Conservation (phyloP, 2,329 filamentous ascomycete species). For the Xylariaceae sp. region DNA sequence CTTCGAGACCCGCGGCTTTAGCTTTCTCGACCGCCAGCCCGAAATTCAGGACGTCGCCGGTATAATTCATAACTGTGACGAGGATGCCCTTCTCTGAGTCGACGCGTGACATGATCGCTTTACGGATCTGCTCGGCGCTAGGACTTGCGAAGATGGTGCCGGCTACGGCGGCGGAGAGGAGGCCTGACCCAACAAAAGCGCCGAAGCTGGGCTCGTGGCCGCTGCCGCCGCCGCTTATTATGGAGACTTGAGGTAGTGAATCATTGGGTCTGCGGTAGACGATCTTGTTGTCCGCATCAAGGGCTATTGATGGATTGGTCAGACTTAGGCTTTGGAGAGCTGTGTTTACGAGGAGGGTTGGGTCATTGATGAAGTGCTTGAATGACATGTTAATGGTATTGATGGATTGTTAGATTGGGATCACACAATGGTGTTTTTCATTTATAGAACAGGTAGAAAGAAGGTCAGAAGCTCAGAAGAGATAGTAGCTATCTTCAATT, state of each 20-base stretch:
- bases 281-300: constrained; percentile 78
- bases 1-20: constrained; percentile 68
- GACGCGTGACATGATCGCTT: constrained; percentile 69
- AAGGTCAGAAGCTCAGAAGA: no score
- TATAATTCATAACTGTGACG: constrained; percentile 96
- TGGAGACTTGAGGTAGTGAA: constrained; percentile 61
- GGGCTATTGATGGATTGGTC: constrained; percentile 77
- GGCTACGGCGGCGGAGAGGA: constrained; percentile 77
- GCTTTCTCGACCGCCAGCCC: constrained; percentile 93
- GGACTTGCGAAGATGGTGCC: constrained; percentile 86
- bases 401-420: no score
- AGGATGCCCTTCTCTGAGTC: constrained; percentile 70
- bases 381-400: constrained; percentile 40
- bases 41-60: constrained; percentile 85
- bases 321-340: constrained; percentile 74
- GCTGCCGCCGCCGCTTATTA: constrained; percentile 83
- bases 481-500: no score
- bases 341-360: constrained; percentile 70
- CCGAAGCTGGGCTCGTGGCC: constrained; percentile 89
- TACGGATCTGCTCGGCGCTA: constrained; percentile 75
- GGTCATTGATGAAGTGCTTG: constrained; percentile 89
- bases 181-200: constrained; percentile 76
- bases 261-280: constrained; percentile 64
- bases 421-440: no score
- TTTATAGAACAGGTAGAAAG: no score